Conservation (phyloP, 2,329 filamentous ascomycete species). For the Pestalotiopsis fici region DNA sequence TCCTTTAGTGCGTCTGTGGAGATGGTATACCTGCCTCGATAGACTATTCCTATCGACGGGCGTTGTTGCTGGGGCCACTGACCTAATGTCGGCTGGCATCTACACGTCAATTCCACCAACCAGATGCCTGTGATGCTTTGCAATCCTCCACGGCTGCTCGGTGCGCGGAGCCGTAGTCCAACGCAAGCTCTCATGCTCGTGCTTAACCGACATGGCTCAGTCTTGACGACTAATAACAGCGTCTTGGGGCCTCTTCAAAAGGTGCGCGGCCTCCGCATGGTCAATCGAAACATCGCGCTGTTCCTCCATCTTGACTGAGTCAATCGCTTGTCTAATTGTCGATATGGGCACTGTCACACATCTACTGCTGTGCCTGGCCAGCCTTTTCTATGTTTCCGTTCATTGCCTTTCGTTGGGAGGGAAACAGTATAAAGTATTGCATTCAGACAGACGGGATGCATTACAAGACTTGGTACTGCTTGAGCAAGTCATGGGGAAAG, state of each 20-base stretch:
- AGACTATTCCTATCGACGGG: background rate
- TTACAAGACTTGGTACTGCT: conserved; percentile 4
- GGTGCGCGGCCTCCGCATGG: background rate
- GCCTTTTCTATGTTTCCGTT: background rate
- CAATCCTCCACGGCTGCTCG: background rate
- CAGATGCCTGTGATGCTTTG: background rate
- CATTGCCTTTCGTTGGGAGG: background rate
- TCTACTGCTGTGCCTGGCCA: background rate
- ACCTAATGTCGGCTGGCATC: background rate
- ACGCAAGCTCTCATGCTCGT: background rate
- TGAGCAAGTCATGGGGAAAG: background rate
- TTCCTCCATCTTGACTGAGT: background rate
- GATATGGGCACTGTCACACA: background rate
- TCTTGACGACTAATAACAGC: background rate
- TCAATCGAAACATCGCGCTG: background rate
- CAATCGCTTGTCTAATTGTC: background rate
- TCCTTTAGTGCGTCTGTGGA: no score
- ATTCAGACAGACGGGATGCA: conserved; percentile 3
- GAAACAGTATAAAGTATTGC: background rate
- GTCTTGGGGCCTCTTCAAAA: background rate
- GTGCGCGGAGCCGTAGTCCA: background rate
- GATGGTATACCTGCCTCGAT: no score
- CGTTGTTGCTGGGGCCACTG: background rate
- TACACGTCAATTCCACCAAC: conserved; percentile 9
- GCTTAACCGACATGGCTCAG: conserved; percentile 4